Evolutionary conservation across 2,329 filamentous ascomycete genomes (phyloP), one percentile per base, ranked within the genome.

Genomic region (Kalmusia sp.): DNA sequence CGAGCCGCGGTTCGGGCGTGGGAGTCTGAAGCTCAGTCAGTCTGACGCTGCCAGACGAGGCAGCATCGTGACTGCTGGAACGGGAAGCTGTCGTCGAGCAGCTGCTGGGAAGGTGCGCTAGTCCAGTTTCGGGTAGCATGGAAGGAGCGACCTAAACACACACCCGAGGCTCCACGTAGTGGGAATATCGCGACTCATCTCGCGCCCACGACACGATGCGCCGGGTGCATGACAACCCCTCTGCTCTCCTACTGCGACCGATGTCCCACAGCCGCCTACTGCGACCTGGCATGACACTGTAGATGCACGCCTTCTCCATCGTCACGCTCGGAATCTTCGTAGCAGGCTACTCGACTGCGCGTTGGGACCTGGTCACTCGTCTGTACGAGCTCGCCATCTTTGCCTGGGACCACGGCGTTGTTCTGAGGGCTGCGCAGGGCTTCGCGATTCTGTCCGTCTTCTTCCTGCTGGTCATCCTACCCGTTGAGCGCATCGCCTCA

Each of bases 301-400:
- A 82, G 84, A 98, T 98, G 93, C 93, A 97, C 92, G 92, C 93
- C 72, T 97, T 98, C 82, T 98, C 93, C 61, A 82, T 93, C 76
- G 86, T 97, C 77, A 96, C 93, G 71, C 87, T 96, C 80, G 92
- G 90, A 80, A 97, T 99, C 82, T 99, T 99, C 82, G 90, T 98
- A 84, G 93, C 95, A 81, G 95, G 95, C 78, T 99, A 99, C 84
- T 98, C 93, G 77, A 99, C 95, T 79, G 95, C 95, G 74, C 90
- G 95, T 83, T 99, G 95, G 93, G 95, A 98, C 79, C 88, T 99
- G 59, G 92, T 97, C 65, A 97, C 93, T 67, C 89, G 93, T 70
- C 84, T 98, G 69, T 96, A 97, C 88, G 93, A 99, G 79, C 87
- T 99, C 69, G 90, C 92, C 65, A 90, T 96, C 63, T 99, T 98